Evolutionary conservation across 192 early-diverging fungal genomes (phyloP).

Genomic region (Coemansia sp.): DNA sequence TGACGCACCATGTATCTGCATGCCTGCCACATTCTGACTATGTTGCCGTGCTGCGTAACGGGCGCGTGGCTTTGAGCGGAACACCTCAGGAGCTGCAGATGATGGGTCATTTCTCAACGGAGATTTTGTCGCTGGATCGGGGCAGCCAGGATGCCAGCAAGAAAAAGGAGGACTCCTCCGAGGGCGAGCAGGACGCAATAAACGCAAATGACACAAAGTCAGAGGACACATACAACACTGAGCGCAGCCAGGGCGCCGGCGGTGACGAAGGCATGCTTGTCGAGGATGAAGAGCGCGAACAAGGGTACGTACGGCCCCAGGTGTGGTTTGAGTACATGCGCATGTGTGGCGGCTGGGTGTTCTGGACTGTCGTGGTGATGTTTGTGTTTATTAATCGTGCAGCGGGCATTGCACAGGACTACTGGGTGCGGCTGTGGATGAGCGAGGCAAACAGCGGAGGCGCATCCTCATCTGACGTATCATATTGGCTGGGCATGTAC

Average conservation of each 20-base stretch:
- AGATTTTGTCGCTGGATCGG: slow-evolving; percentile 8
- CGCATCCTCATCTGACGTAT: background rate
- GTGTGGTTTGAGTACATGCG: slow-evolving; percentile 80
- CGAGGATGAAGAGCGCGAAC: slow-evolving; percentile 78
- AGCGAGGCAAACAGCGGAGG: background rate
- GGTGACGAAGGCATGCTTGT: slow-evolving; percentile 61
- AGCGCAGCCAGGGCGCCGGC: background rate
- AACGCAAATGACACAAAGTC: slow-evolving; percentile 17
- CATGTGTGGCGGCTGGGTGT: slow-evolving; percentile 64
- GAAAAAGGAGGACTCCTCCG: background rate
- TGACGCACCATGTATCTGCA: slow-evolving; percentile 80
- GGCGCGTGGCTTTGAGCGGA: slow-evolving; percentile 58
- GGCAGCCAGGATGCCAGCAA: background rate
- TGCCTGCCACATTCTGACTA: slow-evolving; percentile 59
- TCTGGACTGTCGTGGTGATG: slow-evolving; percentile 51
- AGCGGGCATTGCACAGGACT: slow-evolving; percentile 59
- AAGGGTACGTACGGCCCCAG: slow-evolving; percentile 69
- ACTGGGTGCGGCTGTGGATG: slow-evolving; percentile 69
- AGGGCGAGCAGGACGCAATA: background rate
- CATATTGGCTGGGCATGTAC: slow-evolving; percentile 65
- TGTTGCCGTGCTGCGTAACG: slow-evolving; percentile 65
- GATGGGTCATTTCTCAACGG: slow-evolving; percentile 9
- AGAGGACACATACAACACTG: slow-evolving; percentile 39
- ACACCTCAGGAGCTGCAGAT: slow-evolving; percentile 47
- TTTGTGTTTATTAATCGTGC: slow-evolving; percentile 49